Base-by-base conservation (phyloP, 1,284 basidiomycete genomes). In the Puccinia hordei region DNA sequence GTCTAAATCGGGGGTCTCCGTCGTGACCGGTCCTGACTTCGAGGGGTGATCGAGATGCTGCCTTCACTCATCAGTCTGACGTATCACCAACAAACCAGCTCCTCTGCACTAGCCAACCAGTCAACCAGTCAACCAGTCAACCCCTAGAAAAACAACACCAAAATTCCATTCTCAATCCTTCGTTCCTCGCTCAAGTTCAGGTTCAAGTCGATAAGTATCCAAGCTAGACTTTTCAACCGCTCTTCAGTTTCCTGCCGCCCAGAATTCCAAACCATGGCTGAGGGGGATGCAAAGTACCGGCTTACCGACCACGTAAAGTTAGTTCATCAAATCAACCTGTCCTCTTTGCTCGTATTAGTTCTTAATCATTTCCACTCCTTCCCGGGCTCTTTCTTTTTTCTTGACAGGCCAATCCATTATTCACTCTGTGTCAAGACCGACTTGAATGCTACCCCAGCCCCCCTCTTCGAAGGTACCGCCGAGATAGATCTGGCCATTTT, bases 401-500 rank as follows among this genome's bases (percentile, higher is more conserved):
- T 44, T 35, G 15, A 55, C 55, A 81, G 61, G 55, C 79, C 79
- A 35, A 27, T 41, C 51, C 79, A 81, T 44, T 81, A 81, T 69
- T 44, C 57, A 30, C 59, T 81, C 33, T 65, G 46, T 38, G 59
- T 81, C 46, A 81, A 74, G 71, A 81, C 79, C 24, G 79, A 81
- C 73, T 61, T 81, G 49, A 65, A 81, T 30, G 69, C 79, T 35
- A 59, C 33, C 51, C 79, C 79, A 49, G 41, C 22, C 15, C 79
- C 79, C 27, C 33, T 61, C 15, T 81, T 81, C 53, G 68, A 81
- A 73, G 79, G 71, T 22, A 63, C 63, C 12, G 79, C 72, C 13
- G 57, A 81, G 27, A 81, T 81, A 53, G 61, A 81, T 46, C 22
- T 81, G 22, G n/a, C 41, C 5, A 59, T 81, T 51, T 3, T 73